These are phyloP conservation scores for Angophora floribunda DNA, from an alignment of 345 rosid species.

Conservation along the genomic window DNA sequence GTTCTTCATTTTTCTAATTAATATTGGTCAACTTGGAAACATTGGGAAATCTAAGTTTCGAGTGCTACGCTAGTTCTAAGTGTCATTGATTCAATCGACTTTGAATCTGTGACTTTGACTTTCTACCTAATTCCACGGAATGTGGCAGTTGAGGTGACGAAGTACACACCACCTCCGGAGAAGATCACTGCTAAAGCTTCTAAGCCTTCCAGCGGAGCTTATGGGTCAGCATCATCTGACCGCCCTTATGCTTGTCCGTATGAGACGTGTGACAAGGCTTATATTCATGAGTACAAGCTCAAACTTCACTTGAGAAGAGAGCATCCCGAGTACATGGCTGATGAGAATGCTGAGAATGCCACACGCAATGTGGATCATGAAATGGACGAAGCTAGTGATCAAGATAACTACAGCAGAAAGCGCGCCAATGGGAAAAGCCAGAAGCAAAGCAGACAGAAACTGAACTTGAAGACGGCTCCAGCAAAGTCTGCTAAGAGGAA, in stretches of 20 bases:
- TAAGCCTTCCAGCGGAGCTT: slow-evolving; percentile 44
- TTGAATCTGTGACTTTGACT: not conserved
- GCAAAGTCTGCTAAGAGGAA: slow-evolving; percentile 42
- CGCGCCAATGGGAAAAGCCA: slow-evolving; percentile 47
- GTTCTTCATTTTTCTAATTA: not conserved
- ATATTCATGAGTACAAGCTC: slow-evolving; percentile 96
- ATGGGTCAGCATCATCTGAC: slow-evolving; percentile 59
- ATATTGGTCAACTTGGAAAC: not conserved
- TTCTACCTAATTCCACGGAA: slow-evolving; percentile 21
- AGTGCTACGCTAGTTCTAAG: not conserved
- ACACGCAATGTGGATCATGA: slow-evolving; percentile 36
- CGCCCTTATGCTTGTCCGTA: slow-evolving; percentile 93
- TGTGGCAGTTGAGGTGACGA: slow-evolving; percentile 38
- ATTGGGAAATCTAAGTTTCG: not conserved
- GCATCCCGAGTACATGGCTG: slow-evolving; percentile 75
- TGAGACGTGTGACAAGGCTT: slow-evolving; percentile 89
- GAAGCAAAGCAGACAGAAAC: slow-evolving; percentile 49
- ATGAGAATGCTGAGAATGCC: slow-evolving; percentile 51
- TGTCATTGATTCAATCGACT: not conserved
- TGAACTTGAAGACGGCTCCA: slow-evolving; percentile 61
- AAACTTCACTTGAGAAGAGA: slow-evolving; percentile 90
- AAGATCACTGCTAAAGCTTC: slow-evolving; percentile 56
- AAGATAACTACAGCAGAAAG: slow-evolving; percentile 49
- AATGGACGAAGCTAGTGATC: slow-evolving; percentile 78
- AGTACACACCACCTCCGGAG: slow-evolving; percentile 39